Percentiles rank a stretch among this genome's conserved stretches.
phyloP scores from a whole-genome alignment of 306 rosid species.

The Cucumis melo region DNA sequence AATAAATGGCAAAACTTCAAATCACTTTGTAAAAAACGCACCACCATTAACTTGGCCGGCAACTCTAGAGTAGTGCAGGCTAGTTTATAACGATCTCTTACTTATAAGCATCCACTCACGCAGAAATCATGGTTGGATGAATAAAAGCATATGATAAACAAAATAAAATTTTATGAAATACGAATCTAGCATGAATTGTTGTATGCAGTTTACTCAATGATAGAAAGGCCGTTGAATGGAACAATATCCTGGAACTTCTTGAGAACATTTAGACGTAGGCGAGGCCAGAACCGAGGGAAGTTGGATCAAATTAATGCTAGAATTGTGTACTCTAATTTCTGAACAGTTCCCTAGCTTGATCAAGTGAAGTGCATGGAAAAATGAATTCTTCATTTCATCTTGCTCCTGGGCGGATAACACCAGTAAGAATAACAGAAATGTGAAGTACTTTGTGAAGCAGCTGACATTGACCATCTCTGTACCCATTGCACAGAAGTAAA shows the following conservation, averaged over 20 bases:
- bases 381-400: not conserved
- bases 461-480: not conserved
- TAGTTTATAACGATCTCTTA: not conserved
- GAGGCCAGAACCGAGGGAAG: not conserved
- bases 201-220: not conserved
- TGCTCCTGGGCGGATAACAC: not conserved
- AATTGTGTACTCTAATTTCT: not conserved
- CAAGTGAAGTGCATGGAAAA: not conserved
- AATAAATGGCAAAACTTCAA: not conserved
- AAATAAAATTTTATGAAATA: not conserved
- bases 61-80: not conserved
- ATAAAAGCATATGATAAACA: not conserved
- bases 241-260: not conserved
- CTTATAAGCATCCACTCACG: not conserved
- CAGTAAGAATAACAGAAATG: not conserved
- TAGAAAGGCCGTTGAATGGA: not conserved
- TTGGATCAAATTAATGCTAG: not conserved
- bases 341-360: not conserved
- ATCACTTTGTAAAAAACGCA: not conserved
- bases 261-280: not conserved
- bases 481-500: not conserved
- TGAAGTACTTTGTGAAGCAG: not conserved
- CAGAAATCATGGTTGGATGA: not conserved
- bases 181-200: not conserved
- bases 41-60: not conserved